Conservation (phyloP, 1,284 basidiomycete genomes). For the Trametes sp. region DNA sequence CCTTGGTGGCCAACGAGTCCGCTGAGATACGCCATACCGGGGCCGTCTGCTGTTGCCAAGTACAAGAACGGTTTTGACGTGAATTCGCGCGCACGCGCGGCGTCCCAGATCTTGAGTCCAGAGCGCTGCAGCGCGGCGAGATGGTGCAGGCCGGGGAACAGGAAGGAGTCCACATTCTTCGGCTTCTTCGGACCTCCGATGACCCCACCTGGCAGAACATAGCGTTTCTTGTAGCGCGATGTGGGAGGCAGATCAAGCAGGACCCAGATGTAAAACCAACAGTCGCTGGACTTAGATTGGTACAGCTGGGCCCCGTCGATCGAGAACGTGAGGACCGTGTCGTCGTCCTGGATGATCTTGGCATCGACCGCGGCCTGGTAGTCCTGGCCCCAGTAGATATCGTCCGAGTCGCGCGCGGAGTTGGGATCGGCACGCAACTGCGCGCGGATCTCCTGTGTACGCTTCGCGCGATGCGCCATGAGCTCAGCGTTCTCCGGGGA, state of each 20-base stretch:
- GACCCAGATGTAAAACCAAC: not conserved
- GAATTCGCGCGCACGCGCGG: not conserved
- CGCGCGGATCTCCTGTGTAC: conserved; percentile 9
- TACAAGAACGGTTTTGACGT: not conserved
- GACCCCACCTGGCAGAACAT: not conserved
- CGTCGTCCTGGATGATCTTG: not conserved
- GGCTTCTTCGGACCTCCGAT: not conserved
- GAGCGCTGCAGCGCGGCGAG: not conserved
- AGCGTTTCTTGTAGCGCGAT: not conserved
- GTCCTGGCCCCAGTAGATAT: conserved; percentile 29
- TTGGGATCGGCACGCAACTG: not conserved
- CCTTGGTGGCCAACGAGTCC: not conserved
- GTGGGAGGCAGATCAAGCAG: not conserved
- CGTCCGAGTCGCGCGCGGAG: not conserved
- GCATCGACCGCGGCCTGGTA: conserved; percentile 24
- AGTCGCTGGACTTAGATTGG: not conserved
- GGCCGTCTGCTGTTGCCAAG: not conserved
- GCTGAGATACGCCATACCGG: not conserved
- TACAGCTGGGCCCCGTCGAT: not conserved
- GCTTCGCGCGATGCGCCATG: conserved; percentile 29
- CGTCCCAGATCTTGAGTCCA: not conserved
- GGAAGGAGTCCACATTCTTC: not conserved
- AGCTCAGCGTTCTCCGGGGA: conserved; percentile 19
- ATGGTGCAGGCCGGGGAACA: not conserved
- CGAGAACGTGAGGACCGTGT: not conserved